These are phyloP conservation scores for Alternaria solani DNA, from an alignment of 2,329 filamentous ascomycete species.

Conservation along the genomic window DNA sequence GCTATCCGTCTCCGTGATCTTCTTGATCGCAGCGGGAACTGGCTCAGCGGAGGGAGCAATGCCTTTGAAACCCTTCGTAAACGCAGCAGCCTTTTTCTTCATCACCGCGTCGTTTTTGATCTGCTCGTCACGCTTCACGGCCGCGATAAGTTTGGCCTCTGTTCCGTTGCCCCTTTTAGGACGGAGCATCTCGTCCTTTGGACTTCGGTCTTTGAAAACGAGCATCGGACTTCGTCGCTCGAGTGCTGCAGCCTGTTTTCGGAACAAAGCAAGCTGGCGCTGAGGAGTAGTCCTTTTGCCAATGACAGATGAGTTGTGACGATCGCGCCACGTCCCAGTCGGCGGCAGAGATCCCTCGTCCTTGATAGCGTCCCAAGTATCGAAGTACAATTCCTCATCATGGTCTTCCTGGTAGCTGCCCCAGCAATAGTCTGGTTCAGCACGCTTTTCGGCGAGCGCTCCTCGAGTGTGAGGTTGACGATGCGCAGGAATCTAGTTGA, in stretches of 20 bases:
- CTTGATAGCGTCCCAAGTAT: background rate
- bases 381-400: background rate
- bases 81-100: background rate
- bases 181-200: background rate
- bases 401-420: background rate
- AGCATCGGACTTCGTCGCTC: background rate
- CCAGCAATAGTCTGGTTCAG: background rate
- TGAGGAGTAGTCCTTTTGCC: background rate
- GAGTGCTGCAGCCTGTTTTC: background rate
- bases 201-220: background rate
- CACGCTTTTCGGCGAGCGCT: background rate
- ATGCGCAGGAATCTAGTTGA: too few species aligned
- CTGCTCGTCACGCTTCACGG: background rate
- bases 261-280: background rate
- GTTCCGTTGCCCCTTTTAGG: background rate
- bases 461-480: background rate
- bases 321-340: slow-evolving; percentile 2
- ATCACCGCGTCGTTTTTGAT: background rate
- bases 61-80: background rate
- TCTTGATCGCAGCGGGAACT: background rate
- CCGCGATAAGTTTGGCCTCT: background rate
- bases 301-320: background rate
- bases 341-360: background rate
- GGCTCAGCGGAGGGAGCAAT: background rate
- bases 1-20: background rate